Base-by-base conservation (phyloP, 1,284 basidiomycete genomes). In the Mycena sp. region DNA sequence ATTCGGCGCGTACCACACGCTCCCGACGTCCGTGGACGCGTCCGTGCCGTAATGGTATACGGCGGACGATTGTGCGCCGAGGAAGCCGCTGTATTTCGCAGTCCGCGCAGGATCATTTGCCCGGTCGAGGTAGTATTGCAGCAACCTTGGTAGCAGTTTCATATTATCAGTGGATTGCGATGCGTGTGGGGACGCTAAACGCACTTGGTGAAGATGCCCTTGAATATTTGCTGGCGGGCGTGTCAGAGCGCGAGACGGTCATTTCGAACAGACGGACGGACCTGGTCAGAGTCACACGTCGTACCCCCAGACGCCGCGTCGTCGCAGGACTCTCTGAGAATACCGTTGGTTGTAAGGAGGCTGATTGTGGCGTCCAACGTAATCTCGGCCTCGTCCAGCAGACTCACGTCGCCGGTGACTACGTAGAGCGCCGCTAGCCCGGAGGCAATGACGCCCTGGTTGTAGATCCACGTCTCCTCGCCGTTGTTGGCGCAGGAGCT, bases 361-460 rank as follows among this genome's bases (percentile, higher is more conserved):
- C 66, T 53, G 17, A 85, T 81, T n/a, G 82, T 82, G 0, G 84
- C 84, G 67, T 85, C 80, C 45, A 87, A 72, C 16, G 83, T 85
- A 49, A 81, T 79, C 69, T 87, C 83, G 6, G 84, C 85, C 70
- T 83, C 75, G 25, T 77, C 72, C 44, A 86, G 72, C 14, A 81
- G 72, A 1, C 77, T 73, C 25, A 61, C 69, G 68, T 85, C 73
- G 6, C 76, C 75, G 0, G 78, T 81, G 38, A 80, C 80, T 7
- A 68, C 74, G 35, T 72, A 80, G 7, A 86, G 78, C 26, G 80
- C 77, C 6, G 76, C 80, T 7, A 87, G 75, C n/a, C 83, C 85
- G 38, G 83, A 84, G 19, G 83, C 84, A 45, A 86, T 79, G 50
- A 86, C n/a, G n/a, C n/a, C 83, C 69, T 85, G 83, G 57, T 87